These are phyloP conservation scores for Annulohypoxylon stygium DNA, from an alignment of 495 filamentous ascomycete species.

Conservation along the genomic window DNA sequence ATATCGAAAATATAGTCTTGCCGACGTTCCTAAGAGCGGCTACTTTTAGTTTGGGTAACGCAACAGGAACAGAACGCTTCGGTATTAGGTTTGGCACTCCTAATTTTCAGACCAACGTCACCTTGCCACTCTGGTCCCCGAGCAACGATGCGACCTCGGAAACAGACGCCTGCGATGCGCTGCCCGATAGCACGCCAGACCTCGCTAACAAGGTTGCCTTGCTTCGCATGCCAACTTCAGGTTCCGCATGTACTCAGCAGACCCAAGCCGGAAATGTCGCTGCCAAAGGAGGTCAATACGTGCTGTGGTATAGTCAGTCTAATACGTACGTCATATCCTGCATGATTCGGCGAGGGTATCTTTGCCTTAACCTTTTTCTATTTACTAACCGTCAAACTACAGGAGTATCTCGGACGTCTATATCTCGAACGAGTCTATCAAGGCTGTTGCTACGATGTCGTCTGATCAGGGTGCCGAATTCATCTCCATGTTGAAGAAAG, in stretches of 20 bases:
- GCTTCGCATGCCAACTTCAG: neutral
- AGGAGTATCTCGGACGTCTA: neutral
- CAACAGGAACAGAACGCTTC: neutral
- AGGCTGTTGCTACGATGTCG: neutral
- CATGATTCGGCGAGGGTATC: neutral
- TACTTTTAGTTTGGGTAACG: neutral
- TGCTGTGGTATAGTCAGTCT: constrained; percentile 5
- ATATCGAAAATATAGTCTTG: constrained; percentile 5
- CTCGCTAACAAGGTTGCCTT: neutral
- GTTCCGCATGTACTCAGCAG: neutral
- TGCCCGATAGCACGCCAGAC: constrained; percentile 9
- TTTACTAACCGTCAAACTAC: neutral
- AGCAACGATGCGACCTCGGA: neutral
- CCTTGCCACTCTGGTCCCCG: neutral
- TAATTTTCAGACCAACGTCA: neutral
- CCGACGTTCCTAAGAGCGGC: neutral
- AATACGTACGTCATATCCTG: neutral
- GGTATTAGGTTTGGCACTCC: neutral
- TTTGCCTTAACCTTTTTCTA: neutral
- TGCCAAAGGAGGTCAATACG: constrained; percentile 6
- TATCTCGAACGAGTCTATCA: neutral
- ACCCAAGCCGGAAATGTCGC: neutral
- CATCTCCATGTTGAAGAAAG: neutral
- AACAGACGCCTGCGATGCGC: constrained; percentile 1
- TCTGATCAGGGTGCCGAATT: neutral